Base-by-base conservation (phyloP, 371 early-diverging fungal genomes). In the Saksenaea vasiformis region DNA sequence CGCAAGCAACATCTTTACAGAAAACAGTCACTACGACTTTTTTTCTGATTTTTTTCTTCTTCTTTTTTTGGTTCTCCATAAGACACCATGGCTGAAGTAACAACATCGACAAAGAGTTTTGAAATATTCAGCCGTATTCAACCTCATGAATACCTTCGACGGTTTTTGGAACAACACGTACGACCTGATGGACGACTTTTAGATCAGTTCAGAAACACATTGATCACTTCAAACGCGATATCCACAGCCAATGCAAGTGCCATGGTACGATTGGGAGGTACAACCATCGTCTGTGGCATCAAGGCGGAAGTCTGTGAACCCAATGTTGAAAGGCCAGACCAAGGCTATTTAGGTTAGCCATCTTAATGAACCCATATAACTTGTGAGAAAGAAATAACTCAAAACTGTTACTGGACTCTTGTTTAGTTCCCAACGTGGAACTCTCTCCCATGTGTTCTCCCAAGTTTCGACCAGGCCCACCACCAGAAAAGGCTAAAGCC, bases 271-370 rank as follows among this genome's bases (percentile, higher is more conserved):
- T 70, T 95, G 5, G 98, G 98, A 35, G 87, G 93, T 51, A 96
- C 97, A 1, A 92, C 92, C 4, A 93, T 94, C 19, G 84, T 96
- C 3, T 95, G 96, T 70, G 98, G 94, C 43, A 88, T 98, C 57
- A 96, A 96, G 69, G 97, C 94, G n/a, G 96, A 97, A 75, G 93
- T 97, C 0, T 85, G 94, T 51, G 91, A 90, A 64, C 97, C 98
- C 17, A 83, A 77, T 37, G 69, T 92, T 11, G 83, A 78, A 63
- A 61, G 51, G 19, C 94, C 95, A 15, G 72, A 82, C 51, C 71
- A 86, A 60, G 98, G 97, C 11, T 96, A 85, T 66, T 75, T 98
- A 27, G 94, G 92, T 92, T 17, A 17, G 43, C 43, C 14, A 65
- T 14, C 4, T 19, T 37, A 26, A 38, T 26, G 1, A n/a, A 37